Conservation (phyloP, 306 rosid species). For the Elaeagnus macrophylla region DNA sequence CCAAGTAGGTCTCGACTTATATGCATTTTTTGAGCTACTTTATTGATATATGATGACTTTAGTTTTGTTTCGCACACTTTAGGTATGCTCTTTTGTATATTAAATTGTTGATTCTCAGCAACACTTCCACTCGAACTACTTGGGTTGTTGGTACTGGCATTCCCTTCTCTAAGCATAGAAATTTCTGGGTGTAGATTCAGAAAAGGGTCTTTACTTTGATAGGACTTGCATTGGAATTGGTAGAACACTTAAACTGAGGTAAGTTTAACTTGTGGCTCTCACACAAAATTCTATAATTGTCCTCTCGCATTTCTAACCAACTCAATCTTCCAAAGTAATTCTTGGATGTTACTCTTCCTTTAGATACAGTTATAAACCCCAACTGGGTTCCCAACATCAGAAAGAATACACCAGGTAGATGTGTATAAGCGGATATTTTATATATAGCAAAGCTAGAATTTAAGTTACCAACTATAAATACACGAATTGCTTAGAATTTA, state of each 20-base stretch:
- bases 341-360: slow-evolving; percentile 41
- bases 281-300: slow-evolving; percentile 32
- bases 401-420: slow-evolving; percentile 40
- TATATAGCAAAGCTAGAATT: slow-evolving; percentile 12
- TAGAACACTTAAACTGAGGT: slow-evolving; percentile 43
- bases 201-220: slow-evolving; percentile 74
- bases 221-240: slow-evolving; percentile 48
- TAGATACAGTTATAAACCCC: slow-evolving; percentile 41
- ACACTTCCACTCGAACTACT: slow-evolving; percentile 39
- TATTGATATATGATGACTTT: too few relatives aligned
- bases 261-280: slow-evolving; percentile 33
- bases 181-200: slow-evolving; percentile 88
- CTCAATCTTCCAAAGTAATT: slow-evolving; percentile 33
- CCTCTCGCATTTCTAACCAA: slow-evolving; percentile 31
- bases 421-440: slow-evolving; percentile 53
- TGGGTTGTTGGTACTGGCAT: slow-evolving; percentile 26
- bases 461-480: slow-evolving; percentile 2
- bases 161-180: slow-evolving; percentile 84
- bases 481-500: slow-evolving; percentile 23
- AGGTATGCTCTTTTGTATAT: too few relatives aligned
- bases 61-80: too few relatives aligned
- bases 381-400: slow-evolving; percentile 48
- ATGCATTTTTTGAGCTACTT: too few relatives aligned
- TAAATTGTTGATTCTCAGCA: too few relatives aligned
- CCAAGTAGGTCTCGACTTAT: too few relatives aligned